A percentile compares a stretch with the other conserved stretches of the same genome.
Evolutionary conservation across 1,284 basidiomycete species (phyloP).

Genomic region (Mycena sp.): DNA sequence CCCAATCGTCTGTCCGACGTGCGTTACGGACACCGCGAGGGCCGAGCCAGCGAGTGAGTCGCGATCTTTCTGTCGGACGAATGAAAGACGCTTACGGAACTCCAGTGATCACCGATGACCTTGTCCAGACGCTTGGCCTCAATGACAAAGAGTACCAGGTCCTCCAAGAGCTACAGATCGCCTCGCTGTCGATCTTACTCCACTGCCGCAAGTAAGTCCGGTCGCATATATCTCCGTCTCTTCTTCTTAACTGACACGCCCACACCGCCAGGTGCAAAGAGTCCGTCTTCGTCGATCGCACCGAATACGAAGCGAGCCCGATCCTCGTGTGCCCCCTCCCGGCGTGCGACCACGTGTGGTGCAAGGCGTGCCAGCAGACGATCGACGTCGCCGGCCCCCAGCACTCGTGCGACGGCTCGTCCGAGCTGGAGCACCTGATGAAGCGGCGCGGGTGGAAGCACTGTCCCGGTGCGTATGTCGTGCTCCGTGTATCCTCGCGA

Average conservation of each 20-base stretch:
- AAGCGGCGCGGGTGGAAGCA: conserved; percentile 61
- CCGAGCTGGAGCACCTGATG: conserved; percentile 64
- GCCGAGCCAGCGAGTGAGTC: conserved; percentile 51
- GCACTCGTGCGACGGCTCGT: conserved; percentile 67
- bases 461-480: conserved; percentile 57
- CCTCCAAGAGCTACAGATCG: conserved; percentile 64
- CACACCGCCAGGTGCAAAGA: conserved; percentile 56
- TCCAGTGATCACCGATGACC: conserved; percentile 51
- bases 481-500: neutral
- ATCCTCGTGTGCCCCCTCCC: conserved; percentile 56
- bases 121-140: conserved; percentile 60
- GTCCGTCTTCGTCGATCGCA: conserved; percentile 58
- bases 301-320: conserved; percentile 52
- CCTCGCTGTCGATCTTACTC: conserved; percentile 60
- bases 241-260: conserved; percentile 1
- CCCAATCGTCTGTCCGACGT: conserved; percentile 70
- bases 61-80: neutral
- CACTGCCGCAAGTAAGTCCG: conserved; percentile 57
- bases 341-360: conserved; percentile 59
- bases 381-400: conserved; percentile 46
- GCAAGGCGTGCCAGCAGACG: conserved; percentile 59
- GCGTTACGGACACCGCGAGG: conserved; percentile 45
- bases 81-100: neutral
- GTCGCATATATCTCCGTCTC: neutral
- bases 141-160: conserved; percentile 55